Percentiles rank a stretch among this genome's conserved stretches.
phyloP scores from a whole-genome alignment of 2,329 filamentous ascomycete species.

The Hypoxylon sp. region DNA sequence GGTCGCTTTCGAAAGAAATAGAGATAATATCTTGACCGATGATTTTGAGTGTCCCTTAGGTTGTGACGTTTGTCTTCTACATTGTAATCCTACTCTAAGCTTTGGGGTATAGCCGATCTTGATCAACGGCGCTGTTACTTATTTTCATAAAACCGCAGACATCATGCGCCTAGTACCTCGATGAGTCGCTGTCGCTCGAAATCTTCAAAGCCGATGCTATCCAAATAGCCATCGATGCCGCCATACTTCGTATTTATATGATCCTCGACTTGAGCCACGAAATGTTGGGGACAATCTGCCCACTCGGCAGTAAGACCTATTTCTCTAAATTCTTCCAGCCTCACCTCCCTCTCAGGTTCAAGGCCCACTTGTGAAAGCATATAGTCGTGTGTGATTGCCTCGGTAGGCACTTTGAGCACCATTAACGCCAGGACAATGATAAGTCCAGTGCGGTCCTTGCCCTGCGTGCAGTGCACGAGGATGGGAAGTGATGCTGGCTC shows the following conservation, averaged over 20 bases:
- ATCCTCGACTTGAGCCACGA: conserved; percentile 71
- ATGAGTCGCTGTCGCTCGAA: conserved; percentile 60
- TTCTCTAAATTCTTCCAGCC: conserved; percentile 76
- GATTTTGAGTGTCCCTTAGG: neutral
- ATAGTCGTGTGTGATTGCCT: conserved; percentile 81
- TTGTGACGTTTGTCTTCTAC: conserved; percentile 19
- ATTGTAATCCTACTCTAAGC: neutral
- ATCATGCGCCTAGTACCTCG: conserved; percentile 60
- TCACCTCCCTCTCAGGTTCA: conserved; percentile 71
- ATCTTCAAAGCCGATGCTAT: conserved; percentile 70
- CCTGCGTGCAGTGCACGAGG: conserved; percentile 88
- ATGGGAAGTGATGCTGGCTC: conserved; percentile 70
- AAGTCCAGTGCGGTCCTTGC: conserved; percentile 87
- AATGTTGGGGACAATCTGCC: conserved; percentile 73
- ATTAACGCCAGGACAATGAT: conserved; percentile 78
- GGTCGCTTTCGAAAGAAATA: conserved; percentile 82
- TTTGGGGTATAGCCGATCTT: neutral
- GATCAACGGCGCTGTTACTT: neutral
- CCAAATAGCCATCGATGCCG: conserved; percentile 76
- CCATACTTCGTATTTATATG: conserved; percentile 76
- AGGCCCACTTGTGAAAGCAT: conserved; percentile 73
- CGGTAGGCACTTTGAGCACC: conserved; percentile 68
- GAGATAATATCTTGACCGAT: conserved; percentile 50
- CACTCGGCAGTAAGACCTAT: conserved; percentile 83
- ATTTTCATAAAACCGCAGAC: neutral